phyloP scores from a whole-genome alignment of 192 early-diverging fungal species.

The Chytriomyces confervae region DNA sequence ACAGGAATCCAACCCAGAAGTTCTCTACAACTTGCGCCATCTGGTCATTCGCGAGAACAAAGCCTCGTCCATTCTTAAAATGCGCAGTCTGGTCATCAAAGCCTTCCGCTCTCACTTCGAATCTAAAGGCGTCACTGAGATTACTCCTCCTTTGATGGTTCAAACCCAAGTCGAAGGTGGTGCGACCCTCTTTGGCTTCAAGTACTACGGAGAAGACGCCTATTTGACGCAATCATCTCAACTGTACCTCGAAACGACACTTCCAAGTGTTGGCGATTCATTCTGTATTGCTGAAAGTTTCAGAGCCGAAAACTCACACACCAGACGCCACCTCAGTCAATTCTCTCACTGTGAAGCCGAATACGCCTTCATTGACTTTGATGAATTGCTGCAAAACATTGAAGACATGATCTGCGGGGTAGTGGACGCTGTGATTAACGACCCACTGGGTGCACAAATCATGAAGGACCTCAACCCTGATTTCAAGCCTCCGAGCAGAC shows the following conservation, averaged over 20 bases:
- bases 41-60: constrained; percentile 94
- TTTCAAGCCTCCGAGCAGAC: constrained; percentile 81
- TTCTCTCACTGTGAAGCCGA: constrained; percentile 98
- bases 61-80: constrained; percentile 82
- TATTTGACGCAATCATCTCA: constrained; percentile 99
- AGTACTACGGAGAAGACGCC: constrained; percentile 97
- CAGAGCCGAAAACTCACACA: constrained; percentile 97
- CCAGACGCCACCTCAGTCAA: constrained; percentile 91
- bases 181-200: constrained; percentile 88
- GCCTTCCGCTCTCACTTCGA: constrained; percentile 98
- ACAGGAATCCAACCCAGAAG: constrained; percentile 82
- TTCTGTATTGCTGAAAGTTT: constrained; percentile 97
- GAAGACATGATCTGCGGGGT: constrained; percentile 79
- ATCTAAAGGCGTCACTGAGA: constrained; percentile 75
- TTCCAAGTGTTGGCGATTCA: constrained; percentile 94
- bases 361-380: constrained; percentile 91
- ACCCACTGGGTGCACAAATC: constrained; percentile 76
- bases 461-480: constrained; percentile 90
- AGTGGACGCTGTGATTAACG: constrained; percentile 77
- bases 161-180: constrained; percentile 99
- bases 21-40: constrained; percentile 93
- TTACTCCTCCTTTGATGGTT: constrained; percentile 98
- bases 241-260: constrained; percentile 95
- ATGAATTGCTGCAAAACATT: constrained; percentile 83
- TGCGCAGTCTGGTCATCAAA: constrained; percentile 82